Percentiles rank a stretch among this genome's conserved stretches.
Conservation (phyloP, 768 basidiomycete species). For the Suillus discolor region DNA sequence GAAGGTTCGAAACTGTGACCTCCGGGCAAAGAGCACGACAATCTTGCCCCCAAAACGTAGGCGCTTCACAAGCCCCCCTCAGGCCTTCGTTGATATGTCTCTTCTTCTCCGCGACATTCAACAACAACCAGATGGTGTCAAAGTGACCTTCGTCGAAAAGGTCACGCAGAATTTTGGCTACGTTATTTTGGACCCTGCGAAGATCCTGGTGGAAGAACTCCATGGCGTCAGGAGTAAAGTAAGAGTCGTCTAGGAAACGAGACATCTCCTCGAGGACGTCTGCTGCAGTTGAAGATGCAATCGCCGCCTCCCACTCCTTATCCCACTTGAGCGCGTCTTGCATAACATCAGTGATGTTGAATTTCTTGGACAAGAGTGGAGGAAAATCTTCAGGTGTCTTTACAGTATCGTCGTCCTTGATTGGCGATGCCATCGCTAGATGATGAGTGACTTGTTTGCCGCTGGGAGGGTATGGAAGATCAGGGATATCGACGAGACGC, state of each 20-base stretch:
- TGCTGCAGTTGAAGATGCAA: constrained; percentile 13
- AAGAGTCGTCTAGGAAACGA: background rate
- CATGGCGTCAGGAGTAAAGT: background rate
- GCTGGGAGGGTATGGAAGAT: background rate
- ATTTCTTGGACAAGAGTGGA: constrained; percentile 5
- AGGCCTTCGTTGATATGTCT: constrained; percentile 19
- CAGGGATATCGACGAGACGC: background rate
- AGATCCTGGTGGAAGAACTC: constrained; percentile 9
- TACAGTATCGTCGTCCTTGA: background rate
- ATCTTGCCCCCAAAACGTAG: constrained; percentile 12
- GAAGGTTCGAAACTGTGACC: constrained; percentile 14
- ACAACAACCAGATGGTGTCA: constrained; percentile 19
- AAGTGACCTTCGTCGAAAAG: constrained; percentile 9
- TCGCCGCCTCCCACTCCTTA: constrained; percentile 23
- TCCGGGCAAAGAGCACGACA: constrained; percentile 23
- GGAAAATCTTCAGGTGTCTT: background rate
- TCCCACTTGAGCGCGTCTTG: constrained; percentile 20
- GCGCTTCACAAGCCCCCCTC: constrained; percentile 9
- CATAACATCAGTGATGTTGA: constrained; percentile 11
- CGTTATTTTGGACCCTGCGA: background rate
- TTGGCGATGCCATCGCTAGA: background rate
- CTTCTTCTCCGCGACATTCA: constrained; percentile 16
- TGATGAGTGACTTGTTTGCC: background rate
- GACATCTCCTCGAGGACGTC: constrained; percentile 15
- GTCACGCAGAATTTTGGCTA: background rate